Evolutionary conservation across 495 filamentous ascomycete genomes (phyloP).

Genomic region (Patellaria atrata): DNA sequence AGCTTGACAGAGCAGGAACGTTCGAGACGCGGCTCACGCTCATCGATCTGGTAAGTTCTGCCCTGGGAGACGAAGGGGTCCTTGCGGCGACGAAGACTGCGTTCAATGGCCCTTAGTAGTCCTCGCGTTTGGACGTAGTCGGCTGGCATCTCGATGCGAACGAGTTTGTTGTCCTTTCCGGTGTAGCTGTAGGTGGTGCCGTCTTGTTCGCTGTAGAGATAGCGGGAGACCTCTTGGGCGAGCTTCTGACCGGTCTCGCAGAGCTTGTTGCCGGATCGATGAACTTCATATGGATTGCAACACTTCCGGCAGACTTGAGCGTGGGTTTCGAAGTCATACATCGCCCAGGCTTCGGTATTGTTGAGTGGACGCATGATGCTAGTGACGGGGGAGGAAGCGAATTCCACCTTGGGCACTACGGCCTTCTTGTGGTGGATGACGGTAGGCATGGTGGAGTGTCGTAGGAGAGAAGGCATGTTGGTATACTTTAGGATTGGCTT

Average conservation of each 20-base stretch:
- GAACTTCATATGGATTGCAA: constrained; percentile 23
- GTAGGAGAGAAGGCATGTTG: constrained; percentile 17
- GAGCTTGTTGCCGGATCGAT: constrained; percentile 19
- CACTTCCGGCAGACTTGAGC: constrained; percentile 24
- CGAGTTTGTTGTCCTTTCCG: constrained; percentile 23
- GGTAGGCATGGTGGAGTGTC: constrained; percentile 17
- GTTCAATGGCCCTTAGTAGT: constrained; percentile 24
- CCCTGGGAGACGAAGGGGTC: constrained; percentile 25
- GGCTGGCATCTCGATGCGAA: constrained; percentile 25
- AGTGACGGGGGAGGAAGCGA: constrained; percentile 19
- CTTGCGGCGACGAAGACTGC: constrained; percentile 15
- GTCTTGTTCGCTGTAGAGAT: constrained; percentile 22
- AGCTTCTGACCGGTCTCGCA: constrained; percentile 24
- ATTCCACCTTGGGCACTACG: constrained; percentile 11
- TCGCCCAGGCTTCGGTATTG: constrained; percentile 22
- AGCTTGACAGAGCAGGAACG: constrained; percentile 15
- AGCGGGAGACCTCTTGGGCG: constrained; percentile 23
- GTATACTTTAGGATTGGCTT: constrained; percentile 19
- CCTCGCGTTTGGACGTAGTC: constrained; percentile 22
- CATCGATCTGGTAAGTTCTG: constrained; percentile 18
- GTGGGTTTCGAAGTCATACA: constrained; percentile 28
- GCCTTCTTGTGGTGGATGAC: constrained; percentile 7
- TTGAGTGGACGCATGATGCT: constrained; percentile 20
- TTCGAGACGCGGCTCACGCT: constrained; percentile 11
- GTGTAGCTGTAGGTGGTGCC: constrained; percentile 23